Base-by-base conservation (phyloP, 768 basidiomycete species). In the Kockovaella imperatae region DNA sequence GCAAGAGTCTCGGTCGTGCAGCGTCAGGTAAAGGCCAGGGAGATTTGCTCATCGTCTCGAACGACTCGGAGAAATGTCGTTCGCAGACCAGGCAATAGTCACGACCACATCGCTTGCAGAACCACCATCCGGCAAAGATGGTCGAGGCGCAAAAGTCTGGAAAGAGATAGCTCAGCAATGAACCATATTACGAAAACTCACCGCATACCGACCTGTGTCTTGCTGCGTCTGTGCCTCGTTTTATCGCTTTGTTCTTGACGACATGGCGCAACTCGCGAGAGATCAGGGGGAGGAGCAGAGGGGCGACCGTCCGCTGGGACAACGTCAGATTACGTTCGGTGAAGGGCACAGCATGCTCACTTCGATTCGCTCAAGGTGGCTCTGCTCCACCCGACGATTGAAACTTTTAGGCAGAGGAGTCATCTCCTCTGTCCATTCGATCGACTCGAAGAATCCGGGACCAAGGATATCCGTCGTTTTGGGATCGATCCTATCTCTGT, bases 71-170 rank as follows among this genome's bases (percentile, higher is more conserved):
- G 44, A 91, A 80, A 55, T 80, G 82, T 23, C 77, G 75, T 60
- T 80, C 86, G 65, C 91, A 95, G 51, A 87, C 84, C 1, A 81
- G 76, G 65, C 91, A 96, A 7, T 85, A 81, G 71, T 95, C 91
- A 8, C 87, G 80, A 4, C 87, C 91, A 68, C 91, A 96, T 31
- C 80, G 66, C n/a, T 84, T 78, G 67, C 89, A 93, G 79, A 91
- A 85, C 81, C 86, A 93, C 25, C 82, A 84, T 49, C 80, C 82
- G 5, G 84, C 83, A 70, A 93, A 93, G 49, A 93, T 81, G 11
- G 89, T 91, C 4, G 87, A 90, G 77, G 87, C 85, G 70, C 90
- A 95, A 1, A 85, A 87, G 71, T 95, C 89, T 93, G 66, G n/a
- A 17, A 23, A 10, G n/a, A 10, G 31, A n/a, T 32, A 32, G 23